Evolutionary conservation across 345 rosid species (phyloP).

Genomic region (Brassica incana): DNA sequence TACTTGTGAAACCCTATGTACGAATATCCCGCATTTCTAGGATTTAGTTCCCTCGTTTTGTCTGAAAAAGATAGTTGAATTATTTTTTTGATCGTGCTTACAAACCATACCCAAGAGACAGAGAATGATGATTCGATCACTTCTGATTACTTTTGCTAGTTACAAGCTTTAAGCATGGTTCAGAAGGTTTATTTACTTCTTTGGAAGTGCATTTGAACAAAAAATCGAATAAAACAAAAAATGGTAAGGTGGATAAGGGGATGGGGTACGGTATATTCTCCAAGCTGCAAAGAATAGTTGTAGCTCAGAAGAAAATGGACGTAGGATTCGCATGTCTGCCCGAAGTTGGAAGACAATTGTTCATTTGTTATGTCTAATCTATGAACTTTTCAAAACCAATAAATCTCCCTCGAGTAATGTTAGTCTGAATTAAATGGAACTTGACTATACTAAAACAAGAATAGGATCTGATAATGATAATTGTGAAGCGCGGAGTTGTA

Average conservation of each 20-base stretch:
- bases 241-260: no score
- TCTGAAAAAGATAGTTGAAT: background rate
- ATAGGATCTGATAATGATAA: background rate
- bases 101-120: slow-evolving; percentile 6
- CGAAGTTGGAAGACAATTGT: no score
- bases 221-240: no score
- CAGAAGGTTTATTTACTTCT: background rate
- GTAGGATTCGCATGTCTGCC: no score
- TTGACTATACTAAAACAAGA: background rate
- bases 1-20: slow-evolving; percentile 23
- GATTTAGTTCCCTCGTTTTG: slow-evolving; percentile 33
- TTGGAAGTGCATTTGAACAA: no score
- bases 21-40: slow-evolving; percentile 35
- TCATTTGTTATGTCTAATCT: no score
- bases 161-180: background rate
- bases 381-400: no score
- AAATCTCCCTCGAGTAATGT: no score
- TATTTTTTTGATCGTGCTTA: slow-evolving; percentile 2
- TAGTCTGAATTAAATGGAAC: no score
- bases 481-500: background rate
- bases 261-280: no score
- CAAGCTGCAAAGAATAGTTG: no score
- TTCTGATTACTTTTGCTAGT: slow-evolving; percentile 10
- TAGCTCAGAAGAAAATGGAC: no score
- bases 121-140: slow-evolving; percentile 12